These are phyloP conservation scores for Rhodotorula taiwanensis DNA, from an alignment of 768 basidiomycete species.

Conservation along the genomic window DNA sequence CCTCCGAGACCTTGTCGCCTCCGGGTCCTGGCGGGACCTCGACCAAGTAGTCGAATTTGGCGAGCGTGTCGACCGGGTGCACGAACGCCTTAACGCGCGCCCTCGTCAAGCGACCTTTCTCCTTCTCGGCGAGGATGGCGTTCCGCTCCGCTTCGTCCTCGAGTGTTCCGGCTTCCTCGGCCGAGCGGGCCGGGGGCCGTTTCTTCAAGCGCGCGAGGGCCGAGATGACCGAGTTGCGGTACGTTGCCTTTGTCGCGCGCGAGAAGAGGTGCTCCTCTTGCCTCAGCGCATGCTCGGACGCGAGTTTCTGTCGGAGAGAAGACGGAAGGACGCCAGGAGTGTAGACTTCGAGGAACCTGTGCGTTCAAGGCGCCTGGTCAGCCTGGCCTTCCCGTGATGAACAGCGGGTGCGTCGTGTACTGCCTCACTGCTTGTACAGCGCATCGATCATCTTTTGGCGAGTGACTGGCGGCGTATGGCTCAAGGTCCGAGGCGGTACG, in stretches of 20 bases:
- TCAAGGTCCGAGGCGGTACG: neutral
- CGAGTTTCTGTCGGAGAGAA: slow-evolving; percentile 47
- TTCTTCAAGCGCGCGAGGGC: slow-evolving; percentile 54
- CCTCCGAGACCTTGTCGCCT: slow-evolving; percentile 57
- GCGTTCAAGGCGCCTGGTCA: too few relatives aligned
- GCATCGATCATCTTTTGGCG: slow-evolving; percentile 29
- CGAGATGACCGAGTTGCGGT: slow-evolving; percentile 66
- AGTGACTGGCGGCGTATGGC: slow-evolving; percentile 11
- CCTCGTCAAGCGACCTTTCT: slow-evolving; percentile 39
- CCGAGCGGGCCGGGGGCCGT: slow-evolving; percentile 54
- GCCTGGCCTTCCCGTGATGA: too few relatives aligned
- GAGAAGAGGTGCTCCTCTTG: slow-evolving; percentile 76
- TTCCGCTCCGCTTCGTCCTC: slow-evolving; percentile 39
- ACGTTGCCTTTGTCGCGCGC: slow-evolving; percentile 67
- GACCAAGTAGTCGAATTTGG: slow-evolving; percentile 45
- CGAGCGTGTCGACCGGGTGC: slow-evolving; percentile 4
- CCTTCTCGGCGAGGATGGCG: slow-evolving; percentile 39
- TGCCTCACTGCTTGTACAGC: slow-evolving; percentile 27
- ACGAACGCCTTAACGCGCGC: slow-evolving; percentile 21
- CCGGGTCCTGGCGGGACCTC: slow-evolving; percentile 63
- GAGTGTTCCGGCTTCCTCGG: slow-evolving; percentile 43
- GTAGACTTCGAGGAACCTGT: slow-evolving; percentile 35
- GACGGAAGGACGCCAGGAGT: slow-evolving; percentile 21
- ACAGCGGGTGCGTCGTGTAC: neutral
- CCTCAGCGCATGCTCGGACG: slow-evolving; percentile 67